These are phyloP conservation scores for Cladobotryum protrusum DNA, from an alignment of 2,329 filamentous ascomycete genomes.

Conservation along the genomic window DNA sequence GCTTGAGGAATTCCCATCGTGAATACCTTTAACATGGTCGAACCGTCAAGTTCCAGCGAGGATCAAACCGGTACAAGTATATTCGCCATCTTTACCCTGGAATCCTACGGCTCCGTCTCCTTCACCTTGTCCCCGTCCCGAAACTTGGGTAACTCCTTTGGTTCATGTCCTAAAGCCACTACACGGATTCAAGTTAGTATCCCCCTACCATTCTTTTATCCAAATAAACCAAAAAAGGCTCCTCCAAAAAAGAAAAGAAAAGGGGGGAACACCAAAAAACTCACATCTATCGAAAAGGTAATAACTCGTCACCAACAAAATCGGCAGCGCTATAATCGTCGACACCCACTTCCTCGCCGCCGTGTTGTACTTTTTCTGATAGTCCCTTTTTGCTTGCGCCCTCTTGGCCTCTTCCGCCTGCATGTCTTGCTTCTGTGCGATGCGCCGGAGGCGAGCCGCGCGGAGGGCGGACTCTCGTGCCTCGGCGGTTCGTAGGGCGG, in stretches of 20 bases:
- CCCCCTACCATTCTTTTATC: neutral
- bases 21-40: too few relatives aligned
- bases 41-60: too few relatives aligned
- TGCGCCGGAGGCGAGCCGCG: conserved; percentile 17
- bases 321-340: conserved; percentile 46
- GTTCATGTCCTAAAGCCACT: conserved; percentile 28
- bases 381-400: conserved; percentile 26
- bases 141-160: conserved; percentile 21
- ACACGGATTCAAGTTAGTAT: neutral
- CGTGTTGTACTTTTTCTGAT: conserved; percentile 37
- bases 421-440: conserved; percentile 13
- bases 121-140: neutral
- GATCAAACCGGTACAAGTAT: too few relatives aligned
- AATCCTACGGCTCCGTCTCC: neutral
- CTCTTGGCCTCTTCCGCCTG: conserved; percentile 15
- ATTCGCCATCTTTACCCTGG: too few relatives aligned
- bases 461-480: conserved; percentile 18
- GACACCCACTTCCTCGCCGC: conserved; percentile 40
- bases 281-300: conserved; percentile 45
- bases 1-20: too few relatives aligned
- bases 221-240: neutral
- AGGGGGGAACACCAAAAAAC: conserved; percentile 19
- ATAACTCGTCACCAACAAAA: conserved; percentile 50
- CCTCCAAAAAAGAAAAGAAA: too few relatives aligned
- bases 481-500: conserved; percentile 17